Evolutionary conservation across 345 rosid genomes (phyloP), one percentile per base, ranked within the genome.

Genomic region (Erysimum cheiranthoides): DNA sequence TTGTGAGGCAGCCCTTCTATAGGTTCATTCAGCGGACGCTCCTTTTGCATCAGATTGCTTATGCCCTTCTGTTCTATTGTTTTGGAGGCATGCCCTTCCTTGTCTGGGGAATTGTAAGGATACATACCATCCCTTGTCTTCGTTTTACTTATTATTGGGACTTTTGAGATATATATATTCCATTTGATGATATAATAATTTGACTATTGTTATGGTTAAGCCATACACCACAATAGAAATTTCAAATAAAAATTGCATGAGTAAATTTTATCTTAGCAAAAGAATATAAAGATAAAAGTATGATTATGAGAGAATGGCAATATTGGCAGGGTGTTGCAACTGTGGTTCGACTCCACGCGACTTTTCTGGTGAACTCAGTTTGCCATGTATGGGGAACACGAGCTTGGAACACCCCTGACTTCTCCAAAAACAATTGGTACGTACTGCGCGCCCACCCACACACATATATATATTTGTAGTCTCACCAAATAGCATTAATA

Each of bases 351-450:
- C 70, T 60, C 61, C 96, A 90, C 77, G 59, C 70, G 69, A 88
- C 95, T 5, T 86, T 90, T 86, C 74, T 88, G 9, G 92, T 86
- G 52, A 93, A 83, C 73, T 89, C 95, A 63, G 93, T 84, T 57
- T 86, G 84, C 40, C 97, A 93, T 84, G 78, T 83, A 8, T 90
- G 98, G 96, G 97, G 98, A 73, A 84, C 68, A 32, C 90, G 84
- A 70, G 84, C 79, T 18, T 90, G 93, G 93, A 83, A 86, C 52
- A 90, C 95, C 3, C 76, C 85, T 6, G 95, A 93, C 73, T 46
- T 86, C 17, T 90, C 98, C 46, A 80, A 84, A 80, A 90, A 90
- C 85, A 89, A 86, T 35, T 86, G 92, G n/a, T n/a, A n/a, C n/a
- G 92, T 91, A 38, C 9, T 16, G 43, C 16, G 2, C n/a, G n/a